Base-by-base conservation (phyloP, 225 moss, liverwort and hornwort genomes). In the Sphagnum contortum region DNA sequence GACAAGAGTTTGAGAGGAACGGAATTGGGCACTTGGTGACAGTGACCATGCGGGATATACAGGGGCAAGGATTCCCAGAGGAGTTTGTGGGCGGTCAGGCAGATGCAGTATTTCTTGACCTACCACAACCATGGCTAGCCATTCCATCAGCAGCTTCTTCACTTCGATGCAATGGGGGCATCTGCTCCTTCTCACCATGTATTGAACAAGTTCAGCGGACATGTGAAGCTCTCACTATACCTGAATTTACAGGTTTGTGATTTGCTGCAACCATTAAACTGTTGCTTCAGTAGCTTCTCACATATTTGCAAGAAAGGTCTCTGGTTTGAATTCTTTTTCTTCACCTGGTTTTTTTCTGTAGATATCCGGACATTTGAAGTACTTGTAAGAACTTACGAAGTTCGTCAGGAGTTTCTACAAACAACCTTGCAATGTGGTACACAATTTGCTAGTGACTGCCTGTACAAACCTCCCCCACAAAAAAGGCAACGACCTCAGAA, bases 111-210 rank as follows among this genome's bases (percentile, higher is more conserved):
- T 98, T 98, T 49, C 75, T 98, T 8, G 96, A 98, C 75, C 73
- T 98, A 48, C 96, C 96, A 12, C 96, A 98, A 72, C 93, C 96
- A 7, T 98, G 96, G 96, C 77, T 89, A 72, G 93, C 88, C 48
- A 78, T 98, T 3, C 80, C 88, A 4, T 98, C 96, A 0, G 87
- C 87, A 6, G 88, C 89, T 8, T 83, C 58, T 49, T 80, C 87
- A 2, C 83, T 98, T 55, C 81, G 85, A 47, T 74, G 79, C 57
- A 87, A 92, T 60, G 85, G 92, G 48, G 74, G 85, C 0, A 68
- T 98, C 3, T 98, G 96, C 75, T 92, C 96, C 4, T 98, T 98
- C 74, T 98, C 96, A 44, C 96, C 96, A 29, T 98, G 96, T 66
- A 91, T 98, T 49, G 96, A 98, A 72, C 96, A 98, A 75, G 96